Evolutionary conservation across 371 early-diverging fungal species (phyloP), one percentile per base, ranked within the genome.

Genomic region (Fennellomyces sp.): DNA sequence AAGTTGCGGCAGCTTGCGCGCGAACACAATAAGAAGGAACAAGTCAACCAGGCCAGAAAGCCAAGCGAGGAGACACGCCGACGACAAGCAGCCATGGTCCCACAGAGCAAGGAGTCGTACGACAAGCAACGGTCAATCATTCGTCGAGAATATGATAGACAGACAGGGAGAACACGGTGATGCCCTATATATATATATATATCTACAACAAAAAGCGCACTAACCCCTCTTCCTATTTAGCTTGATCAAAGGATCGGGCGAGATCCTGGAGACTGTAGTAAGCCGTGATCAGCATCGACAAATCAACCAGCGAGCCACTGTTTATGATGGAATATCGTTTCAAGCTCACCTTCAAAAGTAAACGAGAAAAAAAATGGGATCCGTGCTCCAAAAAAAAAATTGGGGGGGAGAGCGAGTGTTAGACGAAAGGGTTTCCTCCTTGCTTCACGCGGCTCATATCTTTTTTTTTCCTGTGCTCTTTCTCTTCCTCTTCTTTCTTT

Each of bases 201-300:
- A 29, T 30, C 48, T 58, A 27, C 15, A 59, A 26, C 29, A 5
- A 30, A 27, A 42, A 17, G 41, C 15, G 26, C 21, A 41, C n/a
- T 17, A 33, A 27, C 23, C 17, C n/a, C 10, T 35, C 5, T 12
- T 25, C 17, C 51, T 35, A 27, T 36, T 36, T 58, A 81, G 80
- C 36, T 55, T 74, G 29, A 73, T 80, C 6, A 73, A 70, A 58
- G 80, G 77, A 19, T 64, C 72, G 6, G 83, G 81, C 2, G 83
- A 80, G 57, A 75, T 82, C 3, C 54, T 82, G 10, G 83, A 82
- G 47, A 57, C 64, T 1, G 75, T 82, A 11, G 83, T 82, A 2
- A 64, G 69, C 8, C 52, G 58, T 25, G 73, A 78, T 10, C 68
- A 75, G 42, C 83, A 82, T 47, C 48, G 51, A 3, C 61, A 66